Percentiles rank a stretch among this genome's conserved stretches.
Evolutionary conservation across 208 protist species (phyloP).

Genomic region (Angomonas desouzai): DNA sequence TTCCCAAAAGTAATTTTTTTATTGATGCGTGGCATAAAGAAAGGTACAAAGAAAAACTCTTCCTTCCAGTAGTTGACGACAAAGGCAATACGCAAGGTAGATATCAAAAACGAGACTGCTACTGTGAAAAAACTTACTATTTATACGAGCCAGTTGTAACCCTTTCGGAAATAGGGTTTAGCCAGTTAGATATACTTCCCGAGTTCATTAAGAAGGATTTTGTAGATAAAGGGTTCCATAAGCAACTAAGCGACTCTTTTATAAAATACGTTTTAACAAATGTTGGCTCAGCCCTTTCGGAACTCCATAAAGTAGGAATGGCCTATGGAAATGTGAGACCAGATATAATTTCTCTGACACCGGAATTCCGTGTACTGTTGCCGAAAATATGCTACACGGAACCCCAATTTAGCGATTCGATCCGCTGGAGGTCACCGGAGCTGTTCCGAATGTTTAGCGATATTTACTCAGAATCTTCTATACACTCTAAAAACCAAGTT

Average conservation of each 20-base stretch:
- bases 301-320: slow-evolving; percentile 22
- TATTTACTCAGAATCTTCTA: slow-evolving; percentile 2
- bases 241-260: slow-evolving; percentile 12
- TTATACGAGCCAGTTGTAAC: not conserved
- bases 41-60: slow-evolving; percentile 4
- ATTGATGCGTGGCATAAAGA: not conserved
- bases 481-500: not conserved
- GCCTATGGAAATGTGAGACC: slow-evolving; percentile 24
- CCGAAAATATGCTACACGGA: slow-evolving; percentile 8
- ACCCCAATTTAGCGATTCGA: slow-evolving; percentile 1
- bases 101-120: slow-evolving; percentile 4
- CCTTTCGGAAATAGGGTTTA: not conserved
- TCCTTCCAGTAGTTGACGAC: not conserved
- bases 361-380: slow-evolving; percentile 22
- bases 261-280: slow-evolving; percentile 19
- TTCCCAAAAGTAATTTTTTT: slow-evolving; percentile 4
- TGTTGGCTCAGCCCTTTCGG: slow-evolving; percentile 15
- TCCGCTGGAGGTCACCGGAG: slow-evolving; percentile 27
- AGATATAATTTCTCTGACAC: slow-evolving; percentile 19
- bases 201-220: not conserved
- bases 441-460: slow-evolving; percentile 9
- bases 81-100: not conserved
- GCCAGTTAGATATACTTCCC: slow-evolving; percentile 5
- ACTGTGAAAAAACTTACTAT: slow-evolving; percentile 3
- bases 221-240: not conserved